Conservation (phyloP, 1,139 yeast species). For the Sugiyamaella castrensis region DNA sequence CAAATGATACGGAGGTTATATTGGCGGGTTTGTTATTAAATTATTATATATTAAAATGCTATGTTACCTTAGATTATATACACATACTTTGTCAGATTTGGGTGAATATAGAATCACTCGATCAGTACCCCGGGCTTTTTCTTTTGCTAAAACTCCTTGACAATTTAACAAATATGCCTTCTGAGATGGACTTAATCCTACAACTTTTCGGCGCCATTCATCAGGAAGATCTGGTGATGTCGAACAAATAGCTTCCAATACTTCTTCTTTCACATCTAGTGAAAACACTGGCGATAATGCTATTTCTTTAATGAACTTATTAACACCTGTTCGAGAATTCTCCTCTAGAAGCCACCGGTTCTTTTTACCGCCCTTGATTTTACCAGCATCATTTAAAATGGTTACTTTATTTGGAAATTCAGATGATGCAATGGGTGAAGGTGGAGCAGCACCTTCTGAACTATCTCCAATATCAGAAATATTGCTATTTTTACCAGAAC, state of each 20-base stretch:
- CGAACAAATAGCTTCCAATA: slow-evolving; percentile 72
- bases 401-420: slow-evolving; percentile 24
- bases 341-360: slow-evolving; percentile 81
- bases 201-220: slow-evolving; percentile 82
- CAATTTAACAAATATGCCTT: slow-evolving; percentile 74
- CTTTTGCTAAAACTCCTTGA: slow-evolving; percentile 68
- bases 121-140: slow-evolving; percentile 63
- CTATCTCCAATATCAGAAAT: slow-evolving; percentile 7
- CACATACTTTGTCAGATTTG: slow-evolving; percentile 65
- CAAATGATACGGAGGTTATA: too few relatives aligned
- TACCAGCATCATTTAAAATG: slow-evolving; percentile 46
- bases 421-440: background rate
- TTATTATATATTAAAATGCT: background rate
- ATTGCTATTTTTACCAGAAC: too few relatives aligned
- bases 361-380: slow-evolving; percentile 62
- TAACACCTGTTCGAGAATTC: slow-evolving; percentile 61
- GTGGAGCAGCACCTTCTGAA: background rate
- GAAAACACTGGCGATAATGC: slow-evolving; percentile 62
- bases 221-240: slow-evolving; percentile 76
- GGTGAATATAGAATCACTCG: slow-evolving; percentile 75
- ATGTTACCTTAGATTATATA: slow-evolving; percentile 48
- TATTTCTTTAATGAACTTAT: slow-evolving; percentile 51
- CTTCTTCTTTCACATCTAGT: slow-evolving; percentile 78
- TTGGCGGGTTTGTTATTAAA: too few relatives aligned
- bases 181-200: slow-evolving; percentile 68